Evolutionary conservation across 169 alveolate species (phyloP).

Genomic region (Amoebophrya sp.): DNA sequence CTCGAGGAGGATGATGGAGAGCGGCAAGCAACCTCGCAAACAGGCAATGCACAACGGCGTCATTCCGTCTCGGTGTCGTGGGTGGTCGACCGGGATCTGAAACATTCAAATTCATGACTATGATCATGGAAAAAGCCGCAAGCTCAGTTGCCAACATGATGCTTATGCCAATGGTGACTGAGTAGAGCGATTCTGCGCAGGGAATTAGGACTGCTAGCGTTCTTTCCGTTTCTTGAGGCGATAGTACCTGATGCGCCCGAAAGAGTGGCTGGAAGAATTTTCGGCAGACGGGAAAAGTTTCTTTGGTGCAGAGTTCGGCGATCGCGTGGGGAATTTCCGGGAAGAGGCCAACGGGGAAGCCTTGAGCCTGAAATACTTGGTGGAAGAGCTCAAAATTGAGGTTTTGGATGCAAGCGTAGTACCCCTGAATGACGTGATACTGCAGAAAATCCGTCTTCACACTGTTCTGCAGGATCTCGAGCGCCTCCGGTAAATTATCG

Average conservation of each 20-base stretch:
- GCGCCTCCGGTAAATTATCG: not conserved
- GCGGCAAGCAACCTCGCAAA: conserved; percentile 1
- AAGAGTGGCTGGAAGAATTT: not conserved
- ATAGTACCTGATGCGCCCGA: not conserved
- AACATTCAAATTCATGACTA: too few relatives aligned
- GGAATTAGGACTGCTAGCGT: too few relatives aligned
- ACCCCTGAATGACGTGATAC: not conserved
- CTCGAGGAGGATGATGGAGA: not conserved
- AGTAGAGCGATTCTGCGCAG: too few relatives aligned
- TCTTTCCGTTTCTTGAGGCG: too few relatives aligned
- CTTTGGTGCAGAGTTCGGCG: not conserved
- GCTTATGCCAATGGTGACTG: too few relatives aligned
- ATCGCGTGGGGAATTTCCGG: not conserved
- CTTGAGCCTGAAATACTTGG: not conserved
- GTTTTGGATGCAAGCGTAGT: not conserved
- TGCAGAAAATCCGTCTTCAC: not conserved
- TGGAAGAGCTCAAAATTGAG: not conserved
- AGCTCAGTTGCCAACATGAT: too few relatives aligned
- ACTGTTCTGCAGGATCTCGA: not conserved
- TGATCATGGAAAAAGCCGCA: too few relatives aligned
- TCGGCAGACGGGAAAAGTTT: not conserved
- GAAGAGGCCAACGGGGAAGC: not conserved
- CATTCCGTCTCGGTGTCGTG: not conserved
- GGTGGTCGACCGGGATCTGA: not conserved
- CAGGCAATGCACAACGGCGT: not conserved